A percentile compares a stretch with the other conserved stretches of the same genome.
Evolutionary conservation across 2,329 filamentous ascomycete genomes (phyloP).

Genomic region (Fusarium irregulare): DNA sequence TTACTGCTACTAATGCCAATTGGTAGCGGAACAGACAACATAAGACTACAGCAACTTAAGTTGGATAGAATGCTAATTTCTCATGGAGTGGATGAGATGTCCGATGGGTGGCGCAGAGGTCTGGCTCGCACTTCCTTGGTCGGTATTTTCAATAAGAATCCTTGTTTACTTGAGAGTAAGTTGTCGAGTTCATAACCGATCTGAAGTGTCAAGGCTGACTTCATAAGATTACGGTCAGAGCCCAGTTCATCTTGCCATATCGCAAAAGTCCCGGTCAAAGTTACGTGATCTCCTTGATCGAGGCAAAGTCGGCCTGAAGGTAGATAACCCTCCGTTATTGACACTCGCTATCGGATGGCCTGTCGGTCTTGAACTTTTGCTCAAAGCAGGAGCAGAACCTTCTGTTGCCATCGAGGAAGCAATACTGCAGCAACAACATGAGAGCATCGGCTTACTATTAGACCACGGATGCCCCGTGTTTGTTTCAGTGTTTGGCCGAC

Average conservation of each 20-base stretch:
- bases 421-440: accelerated
- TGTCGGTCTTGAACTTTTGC: accelerated
- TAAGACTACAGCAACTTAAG: too few relatives aligned
- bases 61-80: too few relatives aligned
- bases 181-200: too few relatives aligned
- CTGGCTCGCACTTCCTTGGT: too few relatives aligned
- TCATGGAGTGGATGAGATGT: too few relatives aligned
- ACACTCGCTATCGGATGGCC: accelerated
- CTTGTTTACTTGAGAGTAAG: not conserved
- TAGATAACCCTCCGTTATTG: accelerated
- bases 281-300: accelerated
- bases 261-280: accelerated
- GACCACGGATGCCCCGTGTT: not conserved
- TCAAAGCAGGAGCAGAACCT: accelerated
- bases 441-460: accelerated
- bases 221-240: not conserved
- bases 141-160: too few relatives aligned
- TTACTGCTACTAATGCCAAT: too few relatives aligned
- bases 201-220: too few relatives aligned
- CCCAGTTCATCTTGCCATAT: not conserved
- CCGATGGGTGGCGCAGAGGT: too few relatives aligned
- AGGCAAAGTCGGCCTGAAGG: accelerated
- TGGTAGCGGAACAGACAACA: too few relatives aligned
- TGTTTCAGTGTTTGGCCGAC: accelerated
- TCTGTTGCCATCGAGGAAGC: accelerated